phyloP scores from a whole-genome alignment of 331 rosid species.

The Stylosanthes scabra region DNA sequence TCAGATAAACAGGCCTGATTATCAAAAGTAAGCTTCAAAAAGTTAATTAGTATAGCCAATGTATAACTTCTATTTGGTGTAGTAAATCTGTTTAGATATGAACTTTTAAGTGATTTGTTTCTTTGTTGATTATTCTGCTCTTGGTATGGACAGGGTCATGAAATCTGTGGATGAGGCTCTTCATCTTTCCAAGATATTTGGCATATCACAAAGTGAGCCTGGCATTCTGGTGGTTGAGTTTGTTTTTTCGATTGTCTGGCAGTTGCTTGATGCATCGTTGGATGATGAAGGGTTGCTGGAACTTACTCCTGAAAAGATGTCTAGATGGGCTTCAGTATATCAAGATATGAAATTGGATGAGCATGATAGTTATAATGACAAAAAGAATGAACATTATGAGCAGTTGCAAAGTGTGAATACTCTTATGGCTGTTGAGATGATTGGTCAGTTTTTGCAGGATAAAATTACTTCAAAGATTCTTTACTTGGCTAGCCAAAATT shows the following conservation, averaged over 20 bases:
- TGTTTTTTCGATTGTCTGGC: constrained; percentile 82
- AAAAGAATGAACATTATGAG: constrained; percentile 61
- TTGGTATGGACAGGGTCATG: constrained; percentile 72
- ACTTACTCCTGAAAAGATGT: constrained; percentile 65
- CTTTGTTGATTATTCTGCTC: constrained; percentile 39
- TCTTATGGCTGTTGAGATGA: constrained; percentile 74
- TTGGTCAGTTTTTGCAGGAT: constrained; percentile 79
- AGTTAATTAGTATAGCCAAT: too few relatives aligned
- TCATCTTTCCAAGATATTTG: constrained; percentile 74
- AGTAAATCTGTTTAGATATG: too few relatives aligned
- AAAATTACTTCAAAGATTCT: constrained; percentile 71
- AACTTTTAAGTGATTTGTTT: constrained; percentile 17
- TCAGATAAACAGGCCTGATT: constrained; percentile 69
- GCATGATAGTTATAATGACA: constrained; percentile 54
- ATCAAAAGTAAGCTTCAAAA: constrained; percentile 59
- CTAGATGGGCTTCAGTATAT: constrained; percentile 66
- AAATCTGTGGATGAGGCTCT: constrained; percentile 75
- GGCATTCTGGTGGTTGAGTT: constrained; percentile 88
- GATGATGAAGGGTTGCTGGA: constrained; percentile 90
- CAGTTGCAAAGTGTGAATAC: constrained; percentile 68
- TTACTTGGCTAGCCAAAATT: constrained; percentile 72
- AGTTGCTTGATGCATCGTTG: constrained; percentile 92
- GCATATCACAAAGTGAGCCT: constrained; percentile 72
- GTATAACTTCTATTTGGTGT: too few relatives aligned
- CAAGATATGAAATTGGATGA: constrained; percentile 84